Percentiles rank a stretch among this genome's conserved stretches.
Conservation (phyloP, 73 alveolate genomes). For the Effrenium voratum region DNA sequence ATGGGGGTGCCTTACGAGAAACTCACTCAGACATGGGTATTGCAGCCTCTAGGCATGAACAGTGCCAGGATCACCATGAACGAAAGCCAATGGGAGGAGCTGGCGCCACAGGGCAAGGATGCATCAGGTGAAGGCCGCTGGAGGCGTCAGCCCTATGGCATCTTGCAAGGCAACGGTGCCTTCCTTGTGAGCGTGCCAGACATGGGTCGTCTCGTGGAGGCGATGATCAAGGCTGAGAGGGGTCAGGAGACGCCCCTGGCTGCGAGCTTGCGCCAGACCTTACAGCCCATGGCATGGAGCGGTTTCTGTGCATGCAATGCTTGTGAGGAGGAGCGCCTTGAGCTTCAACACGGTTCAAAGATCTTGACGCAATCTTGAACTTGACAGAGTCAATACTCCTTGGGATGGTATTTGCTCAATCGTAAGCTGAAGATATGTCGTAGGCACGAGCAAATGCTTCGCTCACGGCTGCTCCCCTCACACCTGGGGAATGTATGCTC, state of each 20-base stretch:
- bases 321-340: not conserved
- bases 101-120: not conserved
- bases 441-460: not conserved
- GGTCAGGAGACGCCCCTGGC: slow-evolving; percentile 16
- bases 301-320: not conserved
- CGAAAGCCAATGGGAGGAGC: not conserved
- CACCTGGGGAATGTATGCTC: not conserved
- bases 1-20: not conserved
- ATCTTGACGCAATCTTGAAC: not conserved
- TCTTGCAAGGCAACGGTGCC: slow-evolving; percentile 11
- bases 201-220: not conserved
- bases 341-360: not conserved
- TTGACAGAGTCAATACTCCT: not conserved
- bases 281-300: not conserved
- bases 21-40: not conserved
- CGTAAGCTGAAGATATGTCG: not conserved
- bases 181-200: slow-evolving; percentile 8
- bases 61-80: not conserved
- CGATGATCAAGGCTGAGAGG: slow-evolving; percentile 11
- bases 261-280: not conserved
- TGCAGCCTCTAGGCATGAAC: not conserved
- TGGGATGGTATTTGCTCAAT: not conserved
- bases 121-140: not conserved
- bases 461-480: not conserved
- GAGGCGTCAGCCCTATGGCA: slow-evolving; percentile 6